A percentile compares a stretch with the other conserved stretches of the same genome.
phyloP scores from a whole-genome alignment of 2,329 filamentous ascomycete species.

The Periconia digitata region DNA sequence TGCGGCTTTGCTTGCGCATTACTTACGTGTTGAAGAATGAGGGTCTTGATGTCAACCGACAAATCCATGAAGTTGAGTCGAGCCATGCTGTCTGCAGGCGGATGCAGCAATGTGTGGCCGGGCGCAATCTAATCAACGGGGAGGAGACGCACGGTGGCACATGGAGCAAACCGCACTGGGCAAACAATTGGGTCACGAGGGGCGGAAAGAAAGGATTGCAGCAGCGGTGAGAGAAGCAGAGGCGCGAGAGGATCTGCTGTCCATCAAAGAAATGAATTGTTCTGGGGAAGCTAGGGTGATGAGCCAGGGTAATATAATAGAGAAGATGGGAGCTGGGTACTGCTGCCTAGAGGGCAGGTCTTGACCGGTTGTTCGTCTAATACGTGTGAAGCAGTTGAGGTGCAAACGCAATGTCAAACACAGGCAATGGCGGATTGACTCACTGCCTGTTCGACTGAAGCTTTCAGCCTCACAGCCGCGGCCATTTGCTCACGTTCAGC shows the following conservation, averaged over 20 bases:
- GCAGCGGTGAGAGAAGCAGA: neutral
- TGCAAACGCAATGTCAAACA: too few species aligned
- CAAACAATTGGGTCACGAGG: too few species aligned
- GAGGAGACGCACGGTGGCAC: too few species aligned
- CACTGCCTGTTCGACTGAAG: too few species aligned
- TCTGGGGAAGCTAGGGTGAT: too few species aligned
- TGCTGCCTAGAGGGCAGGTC: neutral
- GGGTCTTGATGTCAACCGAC: slow-evolving; percentile 43
- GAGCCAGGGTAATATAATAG: neutral
- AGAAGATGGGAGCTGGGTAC: neutral
- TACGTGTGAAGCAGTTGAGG: neutral
- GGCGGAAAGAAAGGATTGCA: neutral
- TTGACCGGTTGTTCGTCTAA: too few species aligned
- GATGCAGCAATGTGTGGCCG: neutral
- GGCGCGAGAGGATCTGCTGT: neutral
- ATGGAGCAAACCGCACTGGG: too few species aligned
- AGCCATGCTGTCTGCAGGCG: slow-evolving; percentile 22
- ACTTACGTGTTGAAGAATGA: slow-evolving; percentile 43
- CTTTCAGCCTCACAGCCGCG: neutral
- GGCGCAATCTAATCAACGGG: too few species aligned
- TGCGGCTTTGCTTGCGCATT: neutral
- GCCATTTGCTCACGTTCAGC: neutral
- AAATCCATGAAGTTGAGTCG: slow-evolving; percentile 36
- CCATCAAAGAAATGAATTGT: neutral
- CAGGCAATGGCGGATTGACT: too few species aligned